Percentiles rank a stretch among this genome's conserved stretches.
Evolutionary conservation across 768 basidiomycete species (phyloP).

Genomic region (Kondoa malvinella): DNA sequence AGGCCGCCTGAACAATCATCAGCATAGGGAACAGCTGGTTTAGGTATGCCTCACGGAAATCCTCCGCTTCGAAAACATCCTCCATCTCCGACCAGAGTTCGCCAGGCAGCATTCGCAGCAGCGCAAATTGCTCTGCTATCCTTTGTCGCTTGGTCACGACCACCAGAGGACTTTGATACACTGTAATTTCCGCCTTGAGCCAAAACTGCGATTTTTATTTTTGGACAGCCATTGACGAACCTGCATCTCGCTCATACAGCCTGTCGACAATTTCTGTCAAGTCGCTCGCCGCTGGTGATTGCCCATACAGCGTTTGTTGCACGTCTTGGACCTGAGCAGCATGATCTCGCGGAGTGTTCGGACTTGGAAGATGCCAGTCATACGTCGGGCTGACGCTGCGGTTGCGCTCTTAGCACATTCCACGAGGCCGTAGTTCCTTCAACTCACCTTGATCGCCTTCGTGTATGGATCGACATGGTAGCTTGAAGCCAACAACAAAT

Average conservation of each 20-base stretch:
- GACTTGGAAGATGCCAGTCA: no score
- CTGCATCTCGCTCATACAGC: not conserved
- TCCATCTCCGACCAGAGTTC: constrained; percentile 4
- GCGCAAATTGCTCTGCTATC: constrained; percentile 1
- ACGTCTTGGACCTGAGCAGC: not conserved
- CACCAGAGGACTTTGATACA: not conserved
- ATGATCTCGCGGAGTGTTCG: no score
- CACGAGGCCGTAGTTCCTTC: no score
- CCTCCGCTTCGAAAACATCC: constrained; percentile 1
- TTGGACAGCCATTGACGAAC: not conserved
- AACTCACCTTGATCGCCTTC: no score
- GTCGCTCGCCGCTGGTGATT: not conserved
- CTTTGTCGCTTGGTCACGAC: not conserved
- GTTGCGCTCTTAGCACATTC: no score
- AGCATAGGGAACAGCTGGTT: not conserved
- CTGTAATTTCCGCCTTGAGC: not conserved
- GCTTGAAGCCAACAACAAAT: no score
- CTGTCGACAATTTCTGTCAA: not conserved
- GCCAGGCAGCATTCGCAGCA: not conserved
- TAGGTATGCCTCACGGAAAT: not conserved
- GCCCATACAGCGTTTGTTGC: not conserved
- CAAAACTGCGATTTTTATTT: not conserved
- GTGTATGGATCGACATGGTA: no score
- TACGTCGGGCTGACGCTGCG: no score
- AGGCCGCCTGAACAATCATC: not conserved